A percentile compares a stretch with the other conserved stretches of the same genome.
These are phyloP conservation scores for Fusarium sp. DNA, from an alignment of 2,329 filamentous ascomycete genomes.

Conservation along the genomic window DNA sequence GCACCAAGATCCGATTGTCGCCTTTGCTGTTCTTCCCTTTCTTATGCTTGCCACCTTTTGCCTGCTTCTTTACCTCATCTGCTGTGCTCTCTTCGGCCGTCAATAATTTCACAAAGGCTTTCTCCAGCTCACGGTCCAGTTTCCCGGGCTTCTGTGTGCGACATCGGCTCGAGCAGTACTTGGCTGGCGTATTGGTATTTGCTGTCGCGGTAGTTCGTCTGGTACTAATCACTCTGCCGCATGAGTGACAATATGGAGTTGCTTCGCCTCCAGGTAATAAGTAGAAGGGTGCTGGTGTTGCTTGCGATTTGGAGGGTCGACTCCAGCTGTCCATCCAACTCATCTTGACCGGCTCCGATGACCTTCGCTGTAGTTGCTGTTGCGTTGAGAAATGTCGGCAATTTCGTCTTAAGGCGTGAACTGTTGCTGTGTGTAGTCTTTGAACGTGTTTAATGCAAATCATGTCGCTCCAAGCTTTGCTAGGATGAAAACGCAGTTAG, in stretches of 20 bases:
- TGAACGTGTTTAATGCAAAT: background rate
- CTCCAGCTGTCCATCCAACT: slow-evolving; percentile 57
- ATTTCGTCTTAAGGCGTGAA: rapidly evolving
- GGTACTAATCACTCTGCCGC: slow-evolving; percentile 63
- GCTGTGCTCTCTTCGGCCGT: background rate
- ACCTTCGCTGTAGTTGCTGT: background rate
- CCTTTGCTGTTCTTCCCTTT: slow-evolving; percentile 52
- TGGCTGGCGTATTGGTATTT: slow-evolving; percentile 43
- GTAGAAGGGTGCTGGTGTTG: slow-evolving; percentile 64
- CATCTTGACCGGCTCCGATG: slow-evolving; percentile 40
- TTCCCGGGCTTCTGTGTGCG: slow-evolving; percentile 60
- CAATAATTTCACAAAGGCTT: slow-evolving; percentile 54
- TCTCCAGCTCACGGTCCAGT: slow-evolving; percentile 63
- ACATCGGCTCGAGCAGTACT: slow-evolving; percentile 68
- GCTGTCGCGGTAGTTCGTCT: slow-evolving; percentile 44
- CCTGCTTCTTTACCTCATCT: slow-evolving; percentile 37
- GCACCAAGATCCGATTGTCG: slow-evolving; percentile 33
- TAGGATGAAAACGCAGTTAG: background rate
- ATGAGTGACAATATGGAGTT: slow-evolving; percentile 65
- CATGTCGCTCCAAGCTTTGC: background rate
- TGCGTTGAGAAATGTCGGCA: background rate
- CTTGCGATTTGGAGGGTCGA: slow-evolving; percentile 51
- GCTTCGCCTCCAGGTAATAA: slow-evolving; percentile 57
- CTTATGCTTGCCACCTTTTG: slow-evolving; percentile 49
- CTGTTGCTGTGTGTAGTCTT: rapidly evolving